A percentile compares a stretch with the other conserved stretches of the same genome.
Conservation (phyloP, 305 asterid species). For the Fraxinus nigra region DNA sequence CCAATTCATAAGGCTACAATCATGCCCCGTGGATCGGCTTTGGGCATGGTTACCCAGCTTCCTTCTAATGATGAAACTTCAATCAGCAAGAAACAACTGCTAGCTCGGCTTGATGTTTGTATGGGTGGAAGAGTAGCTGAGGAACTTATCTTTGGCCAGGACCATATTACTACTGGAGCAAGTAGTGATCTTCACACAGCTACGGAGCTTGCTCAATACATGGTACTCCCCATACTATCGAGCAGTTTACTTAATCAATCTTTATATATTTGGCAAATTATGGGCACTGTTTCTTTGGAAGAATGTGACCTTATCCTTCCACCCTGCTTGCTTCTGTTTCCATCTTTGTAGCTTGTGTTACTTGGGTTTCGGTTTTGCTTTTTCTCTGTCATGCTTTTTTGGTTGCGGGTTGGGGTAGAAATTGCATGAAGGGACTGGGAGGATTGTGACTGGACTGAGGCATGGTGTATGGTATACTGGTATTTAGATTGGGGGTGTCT, state of each 20-base stretch:
- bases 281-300: neutral
- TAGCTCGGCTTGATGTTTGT: slow-evolving; percentile 98
- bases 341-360: neutral
- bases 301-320: neutral
- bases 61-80: slow-evolving; percentile 91
- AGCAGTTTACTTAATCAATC: neutral
- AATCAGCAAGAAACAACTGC: slow-evolving; percentile 83
- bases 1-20: slow-evolving; percentile 98
- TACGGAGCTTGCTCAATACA: slow-evolving; percentile 88
- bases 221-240: slow-evolving; percentile 45
- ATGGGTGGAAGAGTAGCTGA: slow-evolving; percentile 99
- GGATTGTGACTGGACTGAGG: neutral
- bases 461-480: neutral
- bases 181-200: slow-evolving; percentile 86
- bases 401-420: neutral
- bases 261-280: neutral
- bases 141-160: slow-evolving; percentile 88
- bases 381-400: neutral
- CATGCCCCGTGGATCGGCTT: slow-evolving; percentile 90
- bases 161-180: slow-evolving; percentile 87
- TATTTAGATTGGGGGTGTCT: neutral
- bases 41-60: slow-evolving; percentile 98
- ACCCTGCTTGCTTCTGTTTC: neutral
- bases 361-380: neutral
- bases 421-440: neutral